Evolutionary conservation across 2,329 filamentous ascomycete genomes (phyloP), one percentile per base, ranked within the genome.

Genomic region (Venturiaceae sp.): DNA sequence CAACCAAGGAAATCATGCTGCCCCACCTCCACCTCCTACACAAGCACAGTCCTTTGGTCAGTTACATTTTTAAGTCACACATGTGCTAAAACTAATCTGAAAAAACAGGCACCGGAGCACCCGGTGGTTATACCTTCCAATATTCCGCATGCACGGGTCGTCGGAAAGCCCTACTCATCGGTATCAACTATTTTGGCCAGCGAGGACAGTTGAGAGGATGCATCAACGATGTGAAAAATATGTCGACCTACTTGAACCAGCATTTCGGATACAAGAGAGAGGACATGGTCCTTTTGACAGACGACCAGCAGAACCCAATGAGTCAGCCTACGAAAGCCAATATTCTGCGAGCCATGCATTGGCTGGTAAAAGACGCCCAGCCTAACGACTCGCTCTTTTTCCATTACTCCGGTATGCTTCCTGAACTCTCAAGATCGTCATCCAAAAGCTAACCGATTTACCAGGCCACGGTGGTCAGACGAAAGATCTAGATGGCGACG

Each of bases 191-290:
- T 75, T 96, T 96, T 69, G 86, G 88, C 55, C 92, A 96, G 74
- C 84, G 89, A 60, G 92, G 92, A 30, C 89, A 96, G 77, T 79
- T 96, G 53, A 81, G 91, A 60, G 92, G 92, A 50, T 97, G 92
- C 69, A 96, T 96, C 77, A 96, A 97, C 69, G 92, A 97, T 70
- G 92, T 96, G 46, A 89, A 92, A 74, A 96, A 96, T 76, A 95
- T 97, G 90, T 95, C 91, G 23, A 81, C 82, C 54, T 97, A 96
- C 69, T 78, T 97, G 60, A 89, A 90, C 63, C 84, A 92, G 72
- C 85, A 90, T 68, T 96, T 95, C 71, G 88, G 88, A 32, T 97
- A 97, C 72, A 91, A 90, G 74, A 80, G 91, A 60, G 92, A 96
- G 73, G 92, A 97, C 69, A 97, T 97, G 92, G 92, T 97, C 21